phyloP scores from a whole-genome alignment of 2,329 filamentous ascomycete species.

The Scedosporium minutisporum region DNA sequence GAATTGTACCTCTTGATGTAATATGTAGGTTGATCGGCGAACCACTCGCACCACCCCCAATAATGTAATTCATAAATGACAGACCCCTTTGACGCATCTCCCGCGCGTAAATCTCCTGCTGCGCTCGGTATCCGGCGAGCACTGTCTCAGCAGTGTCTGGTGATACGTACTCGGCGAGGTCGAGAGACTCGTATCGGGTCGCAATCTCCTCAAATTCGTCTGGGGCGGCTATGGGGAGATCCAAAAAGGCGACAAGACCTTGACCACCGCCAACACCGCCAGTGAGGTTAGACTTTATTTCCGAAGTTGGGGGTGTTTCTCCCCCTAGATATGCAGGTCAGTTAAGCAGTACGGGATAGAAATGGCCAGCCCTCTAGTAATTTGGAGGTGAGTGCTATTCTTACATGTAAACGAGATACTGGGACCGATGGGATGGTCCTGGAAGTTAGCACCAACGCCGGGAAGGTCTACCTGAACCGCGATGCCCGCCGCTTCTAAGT shows the following conservation, averaged over 20 bases:
- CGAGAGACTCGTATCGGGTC: constrained; percentile 19
- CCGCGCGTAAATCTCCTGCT: constrained; percentile 24
- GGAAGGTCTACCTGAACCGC: constrained; percentile 41
- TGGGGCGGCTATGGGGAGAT: constrained; percentile 17
- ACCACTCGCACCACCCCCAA: constrained; percentile 10
- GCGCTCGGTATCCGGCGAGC: constrained; percentile 24
- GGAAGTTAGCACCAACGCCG: constrained; percentile 50
- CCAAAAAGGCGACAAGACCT: constrained; percentile 13
- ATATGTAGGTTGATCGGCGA: constrained; percentile 2
- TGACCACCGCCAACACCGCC: constrained; percentile 2
- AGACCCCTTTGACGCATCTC: constrained; percentile 23
- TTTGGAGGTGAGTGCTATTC: not conserved
- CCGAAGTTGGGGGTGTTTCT: not conserved
- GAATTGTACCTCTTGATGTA: constrained; percentile 23
- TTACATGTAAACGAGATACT: constrained; percentile 12
- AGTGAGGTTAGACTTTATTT: constrained; percentile 2
- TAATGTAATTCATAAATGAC: constrained; percentile 20
- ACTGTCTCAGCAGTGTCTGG: constrained; percentile 20
- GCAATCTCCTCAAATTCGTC: constrained; percentile 21
- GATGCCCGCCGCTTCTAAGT: constrained; percentile 28
- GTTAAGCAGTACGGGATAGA: not conserved
- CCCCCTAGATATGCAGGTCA: not conserved
- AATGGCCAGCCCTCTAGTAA: not conserved
- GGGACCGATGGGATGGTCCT: constrained; percentile 34
- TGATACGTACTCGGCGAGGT: constrained; percentile 21